These are phyloP conservation scores for Amanita pallidorosea DNA, from an alignment of 768 basidiomycete genomes.

Conservation along the genomic window DNA sequence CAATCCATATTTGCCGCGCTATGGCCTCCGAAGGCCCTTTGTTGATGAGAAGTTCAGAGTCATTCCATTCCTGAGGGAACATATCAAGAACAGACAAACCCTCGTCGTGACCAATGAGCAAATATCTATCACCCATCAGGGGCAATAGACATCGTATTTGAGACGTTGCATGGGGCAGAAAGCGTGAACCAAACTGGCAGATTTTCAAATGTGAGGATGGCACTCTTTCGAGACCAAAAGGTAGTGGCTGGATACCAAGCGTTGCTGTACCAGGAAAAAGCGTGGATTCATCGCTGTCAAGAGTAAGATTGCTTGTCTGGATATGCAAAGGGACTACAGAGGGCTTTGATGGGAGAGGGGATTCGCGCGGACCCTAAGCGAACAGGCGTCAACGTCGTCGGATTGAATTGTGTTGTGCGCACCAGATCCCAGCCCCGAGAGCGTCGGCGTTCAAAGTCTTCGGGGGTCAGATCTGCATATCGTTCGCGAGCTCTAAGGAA, in stretches of 20 bases:
- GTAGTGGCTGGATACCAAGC: conserved; percentile 25
- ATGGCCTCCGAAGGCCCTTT: conserved; percentile 68
- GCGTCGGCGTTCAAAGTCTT: conserved; percentile 44
- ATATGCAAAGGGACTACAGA: conserved; percentile 25
- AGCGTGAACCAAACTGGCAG: conserved; percentile 77
- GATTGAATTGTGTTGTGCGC: neutral
- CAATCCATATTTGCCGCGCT: conserved; percentile 58
- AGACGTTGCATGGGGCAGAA: conserved; percentile 68
- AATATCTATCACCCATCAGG: conserved; percentile 45
- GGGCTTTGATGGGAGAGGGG: conserved; percentile 8
- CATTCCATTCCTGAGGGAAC: conserved; percentile 65
- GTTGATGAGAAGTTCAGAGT: conserved; percentile 30
- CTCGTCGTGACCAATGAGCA: conserved; percentile 74
- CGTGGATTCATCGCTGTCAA: conserved; percentile 16
- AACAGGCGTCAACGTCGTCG: neutral
- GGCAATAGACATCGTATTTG: conserved; percentile 73
- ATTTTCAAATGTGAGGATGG: conserved; percentile 55
- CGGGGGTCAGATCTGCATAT: conserved; percentile 53
- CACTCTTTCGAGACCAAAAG: conserved; percentile 38
- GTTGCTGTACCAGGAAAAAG: conserved; percentile 15
- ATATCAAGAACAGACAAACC: conserved; percentile 78
- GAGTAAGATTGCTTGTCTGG: conserved; percentile 30
- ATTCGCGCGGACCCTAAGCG: neutral
- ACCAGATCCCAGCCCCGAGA: conserved; percentile 53
- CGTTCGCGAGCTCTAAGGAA: conserved; percentile 71